phyloP scores from a whole-genome alignment of 495 filamentous ascomycete genomes.

The Penicillium subrubescens region DNA sequence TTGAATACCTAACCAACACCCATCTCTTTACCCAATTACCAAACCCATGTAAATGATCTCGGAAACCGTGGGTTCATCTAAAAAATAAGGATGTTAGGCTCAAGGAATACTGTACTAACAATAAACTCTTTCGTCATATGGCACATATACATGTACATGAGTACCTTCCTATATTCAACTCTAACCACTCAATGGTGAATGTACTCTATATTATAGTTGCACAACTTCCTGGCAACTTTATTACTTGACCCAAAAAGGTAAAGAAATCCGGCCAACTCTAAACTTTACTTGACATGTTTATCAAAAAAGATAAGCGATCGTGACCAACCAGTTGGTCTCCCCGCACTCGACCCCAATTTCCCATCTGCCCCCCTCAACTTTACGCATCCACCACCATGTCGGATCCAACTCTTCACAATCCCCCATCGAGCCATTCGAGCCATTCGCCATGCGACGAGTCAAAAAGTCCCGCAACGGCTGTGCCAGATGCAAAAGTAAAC shows the following conservation, averaged over 20 bases:
- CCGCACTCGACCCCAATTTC: neutral
- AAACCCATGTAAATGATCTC: no score
- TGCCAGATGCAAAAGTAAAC: conserved; percentile 54
- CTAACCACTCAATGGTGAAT: neutral
- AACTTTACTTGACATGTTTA: neutral
- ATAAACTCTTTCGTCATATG: no score
- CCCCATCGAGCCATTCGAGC: neutral
- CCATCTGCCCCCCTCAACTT: neutral
- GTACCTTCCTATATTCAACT: neutral
- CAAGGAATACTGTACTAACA: neutral
- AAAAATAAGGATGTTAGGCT: neutral
- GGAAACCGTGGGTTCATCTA: neutral
- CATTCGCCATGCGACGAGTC: conserved; percentile 43
- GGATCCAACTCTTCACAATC: conserved; percentile 7
- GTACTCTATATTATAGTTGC: no score
- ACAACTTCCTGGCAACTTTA: neutral
- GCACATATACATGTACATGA: neutral
- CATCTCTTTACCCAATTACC: no score
- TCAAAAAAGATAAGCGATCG: conserved; percentile 1
- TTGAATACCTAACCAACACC: no score
- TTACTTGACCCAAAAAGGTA: conserved; percentile 5
- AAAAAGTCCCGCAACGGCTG: conserved; percentile 52
- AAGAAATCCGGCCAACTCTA: neutral
- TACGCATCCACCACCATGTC: conserved; percentile 5
- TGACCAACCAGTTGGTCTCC: neutral